Percentiles rank a stretch among this genome's conserved stretches.
Evolutionary conservation across 768 basidiomycete species (phyloP).

Genomic region (Kwoniella mangroviensis): DNA sequence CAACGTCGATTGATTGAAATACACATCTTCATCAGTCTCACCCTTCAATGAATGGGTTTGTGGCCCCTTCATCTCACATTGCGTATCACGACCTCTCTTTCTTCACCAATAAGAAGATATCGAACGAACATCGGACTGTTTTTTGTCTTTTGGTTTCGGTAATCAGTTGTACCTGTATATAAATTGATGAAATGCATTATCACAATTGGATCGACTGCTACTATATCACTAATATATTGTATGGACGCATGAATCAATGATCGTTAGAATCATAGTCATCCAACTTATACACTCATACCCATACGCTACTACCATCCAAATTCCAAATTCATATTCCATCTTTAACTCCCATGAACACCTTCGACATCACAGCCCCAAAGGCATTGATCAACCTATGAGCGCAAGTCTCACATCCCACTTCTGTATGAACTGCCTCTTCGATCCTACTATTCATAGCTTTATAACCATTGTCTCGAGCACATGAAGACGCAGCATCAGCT

Average conservation of each 20-base stretch:
- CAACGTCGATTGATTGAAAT: background rate
- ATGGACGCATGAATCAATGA: too few species aligned
- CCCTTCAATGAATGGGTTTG: too few species aligned
- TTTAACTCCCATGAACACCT: background rate
- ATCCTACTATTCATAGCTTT: background rate
- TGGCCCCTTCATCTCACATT: background rate
- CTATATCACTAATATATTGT: too few species aligned
- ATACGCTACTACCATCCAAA: too few species aligned
- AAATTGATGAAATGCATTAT: background rate
- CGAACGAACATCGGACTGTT: too few species aligned
- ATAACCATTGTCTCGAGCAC: background rate
- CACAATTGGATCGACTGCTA: background rate
- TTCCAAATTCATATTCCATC: background rate
- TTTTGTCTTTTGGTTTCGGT: too few species aligned
- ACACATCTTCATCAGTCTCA: background rate
- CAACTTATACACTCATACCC: too few species aligned
- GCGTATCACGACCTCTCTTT: background rate
- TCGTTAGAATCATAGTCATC: too few species aligned
- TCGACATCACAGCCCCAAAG: conserved; percentile 21
- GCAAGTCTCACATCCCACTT: conserved; percentile 14
- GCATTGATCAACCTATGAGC: conserved; percentile 22
- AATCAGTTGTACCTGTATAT: background rate
- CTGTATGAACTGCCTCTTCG: conserved; percentile 10
- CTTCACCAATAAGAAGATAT: too few species aligned
- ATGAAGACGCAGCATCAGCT: background rate